phyloP scores from a whole-genome alignment of 495 filamentous ascomycete species.

The Penicillium paradoxum region DNA sequence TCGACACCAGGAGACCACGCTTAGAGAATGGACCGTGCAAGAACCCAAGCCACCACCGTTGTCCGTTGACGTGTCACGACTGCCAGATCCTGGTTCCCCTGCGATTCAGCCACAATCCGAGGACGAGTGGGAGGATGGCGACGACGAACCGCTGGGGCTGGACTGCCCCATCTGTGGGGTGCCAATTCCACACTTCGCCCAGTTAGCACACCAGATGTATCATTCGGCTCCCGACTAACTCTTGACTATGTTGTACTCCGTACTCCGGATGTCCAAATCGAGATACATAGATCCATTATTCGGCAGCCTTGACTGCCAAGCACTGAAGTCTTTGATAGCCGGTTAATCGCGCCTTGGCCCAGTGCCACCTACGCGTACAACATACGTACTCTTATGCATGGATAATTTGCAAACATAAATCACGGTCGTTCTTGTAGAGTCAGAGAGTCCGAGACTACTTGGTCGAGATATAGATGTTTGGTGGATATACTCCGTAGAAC shows the following conservation, averaged over 20 bases:
- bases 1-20: conserved; percentile 56
- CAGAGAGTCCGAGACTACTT: too few relatives aligned
- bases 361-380: conserved; percentile 1
- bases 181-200: conserved; percentile 65
- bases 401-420: too few relatives aligned
- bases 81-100: neutral
- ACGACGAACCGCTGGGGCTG: conserved; percentile 32
- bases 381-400: neutral
- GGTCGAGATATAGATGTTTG: too few relatives aligned
- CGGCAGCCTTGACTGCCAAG: conserved; percentile 8
- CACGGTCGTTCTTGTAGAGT: too few relatives aligned
- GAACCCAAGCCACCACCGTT: neutral
- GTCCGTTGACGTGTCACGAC: neutral
- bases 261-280: neutral
- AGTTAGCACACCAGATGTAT: conserved; percentile 66
- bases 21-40: conserved; percentile 53
- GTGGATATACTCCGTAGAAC: too few relatives aligned
- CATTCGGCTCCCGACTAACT: conserved; percentile 38
- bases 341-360: neutral
- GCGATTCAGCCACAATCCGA: conserved; percentile 16
- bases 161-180: conserved; percentile 58
- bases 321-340: neutral
- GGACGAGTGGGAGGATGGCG: conserved; percentile 28
- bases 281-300: conserved; percentile 6
- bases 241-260: too few relatives aligned